phyloP scores from a whole-genome alignment of 2,329 filamentous ascomycete species.

The Colletotrichum noveboracense region DNA sequence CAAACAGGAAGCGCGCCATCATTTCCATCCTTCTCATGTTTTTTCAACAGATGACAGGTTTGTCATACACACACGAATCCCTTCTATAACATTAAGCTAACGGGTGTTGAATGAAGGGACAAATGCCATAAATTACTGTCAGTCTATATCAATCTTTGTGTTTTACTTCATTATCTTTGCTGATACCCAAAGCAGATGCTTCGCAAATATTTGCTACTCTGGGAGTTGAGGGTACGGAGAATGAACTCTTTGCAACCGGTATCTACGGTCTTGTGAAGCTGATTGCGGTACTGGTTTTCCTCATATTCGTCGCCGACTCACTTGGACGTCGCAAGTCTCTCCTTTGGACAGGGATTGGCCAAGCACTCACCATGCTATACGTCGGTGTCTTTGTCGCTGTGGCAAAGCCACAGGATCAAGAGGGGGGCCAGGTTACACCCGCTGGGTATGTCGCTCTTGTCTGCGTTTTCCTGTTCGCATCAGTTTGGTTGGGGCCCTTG shows the following conservation, averaged over 20 bases:
- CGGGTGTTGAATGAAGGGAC: conserved; percentile 33
- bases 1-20: conserved; percentile 15
- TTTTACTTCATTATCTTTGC: background rate
- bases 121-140: conserved; percentile 20
- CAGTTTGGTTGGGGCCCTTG: conserved; percentile 47
- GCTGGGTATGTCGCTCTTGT: conserved; percentile 68
- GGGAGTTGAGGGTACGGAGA: conserved; percentile 62
- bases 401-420: conserved; percentile 49
- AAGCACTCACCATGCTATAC: conserved; percentile 37
- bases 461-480: conserved; percentile 67
- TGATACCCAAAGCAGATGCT: conserved; percentile 34
- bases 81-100: conserved; percentile 29
- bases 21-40: conserved; percentile 17
- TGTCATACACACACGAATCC: background rate
- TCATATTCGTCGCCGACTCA: conserved; percentile 25
- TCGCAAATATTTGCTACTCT: conserved; percentile 70
- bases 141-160: background rate
- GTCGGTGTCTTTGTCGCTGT: conserved; percentile 65
- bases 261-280: conserved; percentile 68
- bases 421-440: conserved; percentile 36
- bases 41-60: conserved; percentile 21
- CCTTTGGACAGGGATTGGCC: conserved; percentile 27
- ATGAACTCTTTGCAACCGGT: conserved; percentile 65
- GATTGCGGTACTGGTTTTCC: conserved; percentile 23
- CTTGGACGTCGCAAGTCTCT: conserved; percentile 26